phyloP scores from a whole-genome alignment of 1,284 basidiomycete genomes.

The Ganoderma lingzhi region DNA sequence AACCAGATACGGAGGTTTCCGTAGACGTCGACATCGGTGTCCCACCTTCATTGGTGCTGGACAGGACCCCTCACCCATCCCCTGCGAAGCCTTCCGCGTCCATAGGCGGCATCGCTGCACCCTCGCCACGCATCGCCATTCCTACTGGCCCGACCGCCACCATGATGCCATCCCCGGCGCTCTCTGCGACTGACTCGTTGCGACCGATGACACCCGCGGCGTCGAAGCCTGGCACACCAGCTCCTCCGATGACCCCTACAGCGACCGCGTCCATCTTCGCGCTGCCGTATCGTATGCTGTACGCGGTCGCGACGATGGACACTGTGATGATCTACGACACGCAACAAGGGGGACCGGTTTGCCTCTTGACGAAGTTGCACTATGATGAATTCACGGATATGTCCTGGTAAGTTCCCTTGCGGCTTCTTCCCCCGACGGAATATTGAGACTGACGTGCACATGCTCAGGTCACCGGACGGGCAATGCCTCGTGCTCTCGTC shows the following conservation, averaged over 20 bases:
- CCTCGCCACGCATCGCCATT: constrained; percentile 43
- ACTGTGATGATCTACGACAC: constrained; percentile 96
- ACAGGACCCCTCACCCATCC: constrained; percentile 29
- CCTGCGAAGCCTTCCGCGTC: constrained; percentile 24
- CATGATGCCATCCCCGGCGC: constrained; percentile 61
- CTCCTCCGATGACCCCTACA: constrained; percentile 35
- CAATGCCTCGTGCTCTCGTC: constrained; percentile 93
- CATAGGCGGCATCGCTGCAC: constrained; percentile 42
- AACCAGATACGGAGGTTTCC: constrained; percentile 76
- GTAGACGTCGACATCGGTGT: constrained; percentile 60
- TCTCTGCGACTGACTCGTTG: constrained; percentile 62
- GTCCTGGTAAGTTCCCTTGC: constrained; percentile 76
- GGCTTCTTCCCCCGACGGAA: constrained; percentile 6
- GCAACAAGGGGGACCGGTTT: constrained; percentile 93
- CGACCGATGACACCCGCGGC: constrained; percentile 63
- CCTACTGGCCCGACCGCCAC: constrained; percentile 48
- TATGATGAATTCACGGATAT: constrained; percentile 99
- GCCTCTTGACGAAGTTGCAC: constrained; percentile 94
- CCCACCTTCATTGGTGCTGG: constrained; percentile 15
- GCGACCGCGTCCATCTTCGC: constrained; percentile 78
- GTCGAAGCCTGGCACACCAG: constrained; percentile 64
- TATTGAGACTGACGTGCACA: constrained; percentile 12
- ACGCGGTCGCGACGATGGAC: constrained; percentile 97
- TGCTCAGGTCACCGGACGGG: constrained; percentile 92
- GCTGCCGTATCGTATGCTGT: constrained; percentile 94